Base-by-base conservation (phyloP, 768 basidiomycete species). In the Lentinula aciculospora region DNA sequence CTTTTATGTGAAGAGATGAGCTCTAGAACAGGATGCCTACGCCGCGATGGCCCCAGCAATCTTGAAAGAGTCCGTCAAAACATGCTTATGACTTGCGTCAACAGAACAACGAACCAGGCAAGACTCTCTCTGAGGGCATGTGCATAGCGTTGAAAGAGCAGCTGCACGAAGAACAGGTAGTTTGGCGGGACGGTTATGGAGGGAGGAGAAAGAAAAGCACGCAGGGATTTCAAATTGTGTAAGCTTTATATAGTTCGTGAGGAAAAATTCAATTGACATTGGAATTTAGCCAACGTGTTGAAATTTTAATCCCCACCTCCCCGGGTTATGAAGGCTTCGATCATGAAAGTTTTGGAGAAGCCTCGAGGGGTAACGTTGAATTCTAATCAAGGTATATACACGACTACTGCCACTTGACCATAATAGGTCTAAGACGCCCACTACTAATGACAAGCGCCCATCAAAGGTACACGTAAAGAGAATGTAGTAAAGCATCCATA, bases 41-140 rank as follows among this genome's bases (percentile, higher is more conserved):
- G 47, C 69, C 69, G 31, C 69, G 66, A 58, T 79, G 74, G 57
- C 74, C 73, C 77, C 74, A 96, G 70, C 94, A 96, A 66, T 94
- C 91, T 81, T 36, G 9, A 32, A 29, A 3, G 29, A 12, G 37
- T 34, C n/a, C 10, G 42, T 44, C 21, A 23, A 21, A 44, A 44
- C 17, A n/a, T 44, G 19, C 8, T 42, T 21, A 44, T 21, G n/a
- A 19, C 9, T 23, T 21, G 17, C 6, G 21, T 9, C 21, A 6
- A 25, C 51, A 34, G 9, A 12, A 31, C 19, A 15, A 56, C 44
- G 7, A 8, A 57, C 56, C 56, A 36, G 56, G 56, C 19, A 56
- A 36, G 15, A 39, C 32, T 57, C 56, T 57, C 36, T 23, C 32
- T 23, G 31, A 32, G 44, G 46, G 3, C 17, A 25, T 17, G 7